Evolutionary conservation across 2,329 filamentous ascomycete genomes (phyloP).

Genomic region (Aspergillus nomiae): DNA sequence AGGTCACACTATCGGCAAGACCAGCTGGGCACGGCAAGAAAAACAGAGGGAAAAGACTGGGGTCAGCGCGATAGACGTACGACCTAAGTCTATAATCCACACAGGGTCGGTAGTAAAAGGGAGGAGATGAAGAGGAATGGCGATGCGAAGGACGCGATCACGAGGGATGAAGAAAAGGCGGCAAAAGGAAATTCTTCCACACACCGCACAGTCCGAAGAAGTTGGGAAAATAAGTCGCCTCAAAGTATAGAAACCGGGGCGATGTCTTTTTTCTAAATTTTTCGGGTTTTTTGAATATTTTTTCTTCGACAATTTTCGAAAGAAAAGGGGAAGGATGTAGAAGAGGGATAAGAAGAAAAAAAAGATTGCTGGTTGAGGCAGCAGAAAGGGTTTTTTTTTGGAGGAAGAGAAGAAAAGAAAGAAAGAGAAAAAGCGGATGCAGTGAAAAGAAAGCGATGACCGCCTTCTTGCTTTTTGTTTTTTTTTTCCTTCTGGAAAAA

Average conservation of each 20-base stretch:
- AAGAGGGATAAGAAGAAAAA: slow-evolving; percentile 29
- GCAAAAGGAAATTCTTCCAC: slow-evolving; percentile 27
- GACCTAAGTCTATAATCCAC: slow-evolving; percentile 11
- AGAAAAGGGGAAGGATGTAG: slow-evolving; percentile 27
- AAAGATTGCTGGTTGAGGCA: slow-evolving; percentile 26
- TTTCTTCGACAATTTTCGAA: slow-evolving; percentile 37
- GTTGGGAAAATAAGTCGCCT: slow-evolving; percentile 16
- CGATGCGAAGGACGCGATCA: slow-evolving; percentile 18
- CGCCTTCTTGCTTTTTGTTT: slow-evolving; percentile 8
- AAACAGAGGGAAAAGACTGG: not conserved
- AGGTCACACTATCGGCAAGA: not conserved
- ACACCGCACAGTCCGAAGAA: slow-evolving; percentile 25
- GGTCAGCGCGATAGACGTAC: slow-evolving; percentile 14
- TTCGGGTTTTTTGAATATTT: slow-evolving; percentile 40
- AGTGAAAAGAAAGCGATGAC: slow-evolving; percentile 22
- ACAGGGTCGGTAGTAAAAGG: slow-evolving; percentile 1
- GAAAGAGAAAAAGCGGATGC: slow-evolving; percentile 28
- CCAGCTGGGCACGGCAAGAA: not conserved
- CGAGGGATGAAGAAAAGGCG: slow-evolving; percentile 11
- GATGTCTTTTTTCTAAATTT: slow-evolving; percentile 39
- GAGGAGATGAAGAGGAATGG: slow-evolving; percentile 9
- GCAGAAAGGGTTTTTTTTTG: slow-evolving; percentile 26
- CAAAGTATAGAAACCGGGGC: slow-evolving; percentile 8
- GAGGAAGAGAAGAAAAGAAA: slow-evolving; percentile 21
- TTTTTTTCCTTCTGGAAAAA: slow-evolving; percentile 27